Percentiles rank a stretch among this genome's conserved stretches.
These are phyloP conservation scores for Diaporthe ampelina DNA, from an alignment of 2,329 filamentous ascomycete species.

Conservation along the genomic window DNA sequence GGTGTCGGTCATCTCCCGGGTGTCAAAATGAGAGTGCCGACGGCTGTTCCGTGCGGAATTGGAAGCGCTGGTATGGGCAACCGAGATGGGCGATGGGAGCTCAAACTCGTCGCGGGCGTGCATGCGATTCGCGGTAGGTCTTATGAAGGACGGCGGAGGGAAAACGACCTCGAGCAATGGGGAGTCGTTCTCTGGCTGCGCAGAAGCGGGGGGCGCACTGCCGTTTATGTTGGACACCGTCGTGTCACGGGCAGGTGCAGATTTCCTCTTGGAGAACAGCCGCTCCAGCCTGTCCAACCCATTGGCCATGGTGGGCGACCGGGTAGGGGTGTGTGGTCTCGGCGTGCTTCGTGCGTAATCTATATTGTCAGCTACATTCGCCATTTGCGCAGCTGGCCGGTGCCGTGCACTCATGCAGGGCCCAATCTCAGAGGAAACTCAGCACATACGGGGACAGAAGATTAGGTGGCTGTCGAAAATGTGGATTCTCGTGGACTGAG, in stretches of 20 bases:
- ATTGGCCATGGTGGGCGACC: conserved; percentile 58
- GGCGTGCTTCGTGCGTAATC: conserved; percentile 41
- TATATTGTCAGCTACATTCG: conserved; percentile 43
- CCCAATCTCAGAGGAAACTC: not conserved
- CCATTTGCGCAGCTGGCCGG: conserved; percentile 28
- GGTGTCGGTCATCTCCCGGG: conserved; percentile 34
- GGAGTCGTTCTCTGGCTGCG: conserved; percentile 39
- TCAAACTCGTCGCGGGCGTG: conserved; percentile 64
- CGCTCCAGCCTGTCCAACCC: conserved; percentile 65
- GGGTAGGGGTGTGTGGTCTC: not conserved
- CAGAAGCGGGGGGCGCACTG: conserved; percentile 30
- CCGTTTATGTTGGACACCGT: conserved; percentile 42
- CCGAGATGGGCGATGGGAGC: conserved; percentile 26
- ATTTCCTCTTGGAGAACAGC: conserved; percentile 63
- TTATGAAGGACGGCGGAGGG: conserved; percentile 68
- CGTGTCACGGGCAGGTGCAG: conserved; percentile 46
- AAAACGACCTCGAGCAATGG: conserved; percentile 54
- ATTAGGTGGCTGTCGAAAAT: conserved; percentile 35
- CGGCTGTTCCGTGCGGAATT: conserved; percentile 33
- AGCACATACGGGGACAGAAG: conserved; percentile 36
- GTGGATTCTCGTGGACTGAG: conserved; percentile 30
- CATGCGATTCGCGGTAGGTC: conserved; percentile 66
- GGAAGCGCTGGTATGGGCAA: conserved; percentile 34
- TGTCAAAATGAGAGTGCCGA: conserved; percentile 27
- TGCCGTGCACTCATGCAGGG: conserved; percentile 26